phyloP scores from a whole-genome alignment of 257 asterid species.

The Lycium ferocissimum region DNA sequence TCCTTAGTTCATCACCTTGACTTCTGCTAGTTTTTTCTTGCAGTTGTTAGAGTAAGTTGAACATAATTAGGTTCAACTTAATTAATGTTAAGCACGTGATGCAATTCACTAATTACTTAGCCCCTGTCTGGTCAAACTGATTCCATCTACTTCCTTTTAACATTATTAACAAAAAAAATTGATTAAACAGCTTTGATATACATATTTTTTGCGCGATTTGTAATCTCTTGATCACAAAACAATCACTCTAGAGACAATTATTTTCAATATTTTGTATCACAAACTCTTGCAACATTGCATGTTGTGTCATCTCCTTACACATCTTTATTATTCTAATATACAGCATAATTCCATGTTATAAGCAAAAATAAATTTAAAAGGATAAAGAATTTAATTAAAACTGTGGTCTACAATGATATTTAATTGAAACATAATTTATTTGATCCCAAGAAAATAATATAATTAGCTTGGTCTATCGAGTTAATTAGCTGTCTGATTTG shows the following conservation, averaged over 20 bases:
- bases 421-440: neutral
- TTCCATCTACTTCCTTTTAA: too few relatives aligned
- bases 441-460: neutral
- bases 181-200: too few relatives aligned
- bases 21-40: too few relatives aligned
- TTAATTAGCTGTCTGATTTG: slow-evolving; percentile 22
- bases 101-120: too few relatives aligned
- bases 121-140: too few relatives aligned
- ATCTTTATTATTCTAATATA: neutral
- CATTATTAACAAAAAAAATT: too few relatives aligned
- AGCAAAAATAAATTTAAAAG: neutral
- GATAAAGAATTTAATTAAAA: neutral
- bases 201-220: neutral
- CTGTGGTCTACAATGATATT: neutral
- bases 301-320: too few relatives aligned
- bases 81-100: too few relatives aligned
- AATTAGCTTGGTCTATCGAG: neutral
- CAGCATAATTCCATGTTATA: neutral
- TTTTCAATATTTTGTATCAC: neutral
- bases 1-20: too few relatives aligned
- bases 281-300: neutral
- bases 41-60: too few relatives aligned
- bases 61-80: too few relatives aligned
- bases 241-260: neutral
- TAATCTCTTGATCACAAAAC: too few relatives aligned